phyloP scores from a whole-genome alignment of 140 eudicot species.

The Oenanthe javanica region DNA sequence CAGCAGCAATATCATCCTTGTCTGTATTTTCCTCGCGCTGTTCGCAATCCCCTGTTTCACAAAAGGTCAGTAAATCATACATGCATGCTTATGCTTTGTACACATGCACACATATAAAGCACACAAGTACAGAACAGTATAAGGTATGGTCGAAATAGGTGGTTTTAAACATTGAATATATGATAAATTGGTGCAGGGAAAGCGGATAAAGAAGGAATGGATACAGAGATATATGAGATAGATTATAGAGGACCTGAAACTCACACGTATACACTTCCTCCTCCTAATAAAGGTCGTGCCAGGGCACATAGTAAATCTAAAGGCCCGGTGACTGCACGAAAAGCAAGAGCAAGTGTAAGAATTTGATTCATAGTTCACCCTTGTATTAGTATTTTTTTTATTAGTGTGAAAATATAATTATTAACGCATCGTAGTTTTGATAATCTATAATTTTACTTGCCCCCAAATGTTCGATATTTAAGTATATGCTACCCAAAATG shows the following conservation, averaged over 20 bases:
- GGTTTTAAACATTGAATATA: not conserved
- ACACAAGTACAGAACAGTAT: not conserved
- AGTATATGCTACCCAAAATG: not conserved
- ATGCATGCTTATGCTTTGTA: not conserved
- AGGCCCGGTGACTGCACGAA: slow-evolving; percentile 4
- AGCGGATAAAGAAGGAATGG: slow-evolving; percentile 13
- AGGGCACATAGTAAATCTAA: not conserved
- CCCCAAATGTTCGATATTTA: too few species aligned
- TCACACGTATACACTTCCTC: slow-evolving; percentile 37
- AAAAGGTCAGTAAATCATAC: slow-evolving; percentile 2
- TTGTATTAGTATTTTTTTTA: too few species aligned
- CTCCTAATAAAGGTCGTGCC: slow-evolving; percentile 19
- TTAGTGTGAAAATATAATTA: not conserved
- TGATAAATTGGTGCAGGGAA: not conserved
- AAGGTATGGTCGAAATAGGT: not conserved
- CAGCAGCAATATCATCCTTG: not conserved
- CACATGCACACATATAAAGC: not conserved
- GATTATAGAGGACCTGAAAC: slow-evolving; percentile 66
- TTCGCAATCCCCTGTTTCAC: not conserved
- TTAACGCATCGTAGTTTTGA: not conserved
- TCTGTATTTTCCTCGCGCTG: not conserved
- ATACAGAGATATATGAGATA: slow-evolving; percentile 31
- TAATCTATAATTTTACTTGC: not conserved
- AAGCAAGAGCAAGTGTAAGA: slow-evolving; percentile 12
- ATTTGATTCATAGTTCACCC: not conserved